These are phyloP conservation scores for Elongisporangium prolatum DNA, from an alignment of 352 stramenopile genomes.

Conservation along the genomic window DNA sequence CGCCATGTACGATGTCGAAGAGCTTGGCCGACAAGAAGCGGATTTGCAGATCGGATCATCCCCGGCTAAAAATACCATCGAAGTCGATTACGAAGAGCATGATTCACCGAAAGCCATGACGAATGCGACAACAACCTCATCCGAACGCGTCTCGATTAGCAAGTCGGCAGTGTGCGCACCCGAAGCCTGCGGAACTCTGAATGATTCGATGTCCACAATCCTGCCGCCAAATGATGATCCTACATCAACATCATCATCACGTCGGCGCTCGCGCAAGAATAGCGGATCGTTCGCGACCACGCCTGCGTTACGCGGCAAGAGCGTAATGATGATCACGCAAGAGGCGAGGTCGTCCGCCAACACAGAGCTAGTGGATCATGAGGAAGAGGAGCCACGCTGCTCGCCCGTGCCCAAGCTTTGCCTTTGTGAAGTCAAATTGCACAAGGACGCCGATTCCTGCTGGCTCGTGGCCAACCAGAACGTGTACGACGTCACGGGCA, in stretches of 20 bases:
- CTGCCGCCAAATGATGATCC: conserved; percentile 5
- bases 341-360: conserved; percentile 7
- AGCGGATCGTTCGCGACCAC: conserved; percentile 10
- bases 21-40: conserved; percentile 22
- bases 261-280: conserved; percentile 25
- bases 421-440: conserved; percentile 69
- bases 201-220: conserved; percentile 11
- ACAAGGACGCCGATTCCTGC: conserved; percentile 90
- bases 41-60: conserved; percentile 4
- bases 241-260: conserved; percentile 3
- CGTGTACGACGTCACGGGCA: conserved; percentile 85
- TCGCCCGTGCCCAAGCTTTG: conserved; percentile 64
- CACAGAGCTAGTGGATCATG: conserved; percentile 14
- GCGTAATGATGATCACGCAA: conserved; percentile 21
- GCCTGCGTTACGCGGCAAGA: conserved; percentile 24
- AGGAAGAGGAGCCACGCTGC: conserved; percentile 33
- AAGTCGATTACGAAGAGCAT: conserved; percentile 57
- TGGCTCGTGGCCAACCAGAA: conserved; percentile 92
- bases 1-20: conserved; percentile 43
- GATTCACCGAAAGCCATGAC: conserved; percentile 4
- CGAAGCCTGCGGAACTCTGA: conserved; percentile 38
- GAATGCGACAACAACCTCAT: conserved; percentile 15
- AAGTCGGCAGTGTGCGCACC: conserved; percentile 28
- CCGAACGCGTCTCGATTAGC: conserved; percentile 2
- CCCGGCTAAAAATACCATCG: conserved; percentile 26